These are phyloP conservation scores for Pestalotiopsis sp. DNA, from an alignment of 2,329 filamentous ascomycete genomes.

Conservation along the genomic window DNA sequence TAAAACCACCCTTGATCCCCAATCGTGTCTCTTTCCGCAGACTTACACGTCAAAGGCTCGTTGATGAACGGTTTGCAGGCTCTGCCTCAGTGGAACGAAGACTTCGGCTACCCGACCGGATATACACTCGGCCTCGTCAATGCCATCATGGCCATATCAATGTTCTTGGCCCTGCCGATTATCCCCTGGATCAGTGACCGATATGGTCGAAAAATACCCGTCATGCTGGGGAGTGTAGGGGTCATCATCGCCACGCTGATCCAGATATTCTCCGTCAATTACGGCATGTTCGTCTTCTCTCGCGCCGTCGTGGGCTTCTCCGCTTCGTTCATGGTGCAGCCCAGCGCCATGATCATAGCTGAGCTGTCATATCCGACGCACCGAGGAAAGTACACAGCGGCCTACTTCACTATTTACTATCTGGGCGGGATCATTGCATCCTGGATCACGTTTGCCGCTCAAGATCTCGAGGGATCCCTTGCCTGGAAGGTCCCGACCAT, in stretches of 20 bases:
- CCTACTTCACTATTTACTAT: constrained; percentile 9
- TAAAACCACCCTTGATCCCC: constrained; percentile 10
- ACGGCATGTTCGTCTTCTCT: constrained; percentile 25
- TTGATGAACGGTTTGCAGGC: constrained; percentile 44
- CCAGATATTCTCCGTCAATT: not conserved
- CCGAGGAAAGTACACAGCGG: constrained; percentile 22
- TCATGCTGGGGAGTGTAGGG: not conserved
- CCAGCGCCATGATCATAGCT: constrained; percentile 27
- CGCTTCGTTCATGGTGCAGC: constrained; percentile 17
- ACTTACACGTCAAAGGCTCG: constrained; percentile 23
- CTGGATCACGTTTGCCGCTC: constrained; percentile 22
- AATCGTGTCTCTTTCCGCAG: not conserved
- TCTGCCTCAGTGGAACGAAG: constrained; percentile 34
- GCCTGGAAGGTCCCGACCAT: constrained; percentile 48
- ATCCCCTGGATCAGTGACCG: not conserved
- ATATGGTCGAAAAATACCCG: not conserved
- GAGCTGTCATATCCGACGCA: constrained; percentile 31
- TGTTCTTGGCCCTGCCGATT: not conserved
- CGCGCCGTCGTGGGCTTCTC: constrained; percentile 27
- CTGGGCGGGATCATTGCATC: constrained; percentile 12
- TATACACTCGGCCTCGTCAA: constrained; percentile 23
- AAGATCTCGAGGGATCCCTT: constrained; percentile 7
- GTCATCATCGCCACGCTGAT: not conserved
- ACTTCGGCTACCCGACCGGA: constrained; percentile 33
- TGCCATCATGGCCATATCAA: not conserved